Base-by-base conservation (phyloP, 305 asterid species). In the Plantago rigida region DNA sequence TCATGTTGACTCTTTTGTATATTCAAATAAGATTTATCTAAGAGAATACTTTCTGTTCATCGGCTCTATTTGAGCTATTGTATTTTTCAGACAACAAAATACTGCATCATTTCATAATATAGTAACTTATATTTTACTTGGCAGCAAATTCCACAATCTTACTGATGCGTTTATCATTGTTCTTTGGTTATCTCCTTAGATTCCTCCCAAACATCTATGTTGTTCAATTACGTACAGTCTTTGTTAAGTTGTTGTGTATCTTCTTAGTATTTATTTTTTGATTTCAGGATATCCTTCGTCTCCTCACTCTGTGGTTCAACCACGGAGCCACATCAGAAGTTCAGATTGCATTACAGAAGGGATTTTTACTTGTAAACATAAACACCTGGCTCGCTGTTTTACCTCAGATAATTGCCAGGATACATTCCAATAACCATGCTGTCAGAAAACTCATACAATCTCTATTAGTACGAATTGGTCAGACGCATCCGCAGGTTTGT, bases 321-420 rank as follows among this genome's bases (percentile, higher is more conserved):
- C 94, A 93, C 79, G 97, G 99, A 66, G 84, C 95, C 81, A 87
- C 95, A 68, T 68, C 94, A 63, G 96, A 89, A 72, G 99, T 93
- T 71, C 99, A 93, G 79, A 75, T 66, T 87, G 99, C 99, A 67
- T 66, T 93, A 66, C 93, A 93, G 79, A 87, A 70, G 73, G 97
- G 99, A 59, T 89, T 89, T 81, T 75, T 86, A 13, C 96, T 83
- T 73, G 99, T 93, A 73, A 93, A 85, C 68, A 93, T 93, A 79
- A 89, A 93, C 78, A 93, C 97, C 46, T 93, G 99, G 99, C 72
- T 93, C 90, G 97, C 83, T 77, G 99, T 93, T 68, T 82, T 93
- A 76, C 99, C 99, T 50, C 99, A 89, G 81, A 93, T 93, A 72
- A 93, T 93, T 75, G 99, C 99, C 62, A 79, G 99, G 82, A 93